phyloP scores from a whole-genome alignment of 768 basidiomycete genomes.

The Epithele typhae region DNA sequence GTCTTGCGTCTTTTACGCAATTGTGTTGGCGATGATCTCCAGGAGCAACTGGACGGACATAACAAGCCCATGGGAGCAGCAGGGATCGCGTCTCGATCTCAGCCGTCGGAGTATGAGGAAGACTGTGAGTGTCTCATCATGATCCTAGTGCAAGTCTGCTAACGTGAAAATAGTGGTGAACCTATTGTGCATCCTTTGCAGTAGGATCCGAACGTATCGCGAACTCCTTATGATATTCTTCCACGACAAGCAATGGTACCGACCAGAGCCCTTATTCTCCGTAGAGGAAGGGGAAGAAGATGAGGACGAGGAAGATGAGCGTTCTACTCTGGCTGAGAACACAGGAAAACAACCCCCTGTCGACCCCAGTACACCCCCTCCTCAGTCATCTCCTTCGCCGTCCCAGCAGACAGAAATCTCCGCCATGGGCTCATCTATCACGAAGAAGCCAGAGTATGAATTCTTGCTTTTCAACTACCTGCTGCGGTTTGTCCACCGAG shows the following conservation, averaged over 20 bases:
- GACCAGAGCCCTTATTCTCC: slow-evolving; percentile 67
- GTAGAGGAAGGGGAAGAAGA: slow-evolving; percentile 76
- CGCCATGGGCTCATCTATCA: slow-evolving; percentile 34
- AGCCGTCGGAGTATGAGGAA: slow-evolving; percentile 86
- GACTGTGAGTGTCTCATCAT: slow-evolving; percentile 55
- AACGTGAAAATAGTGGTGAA: slow-evolving; percentile 66
- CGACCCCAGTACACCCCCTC: slow-evolving; percentile 11
- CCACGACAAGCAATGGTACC: slow-evolving; percentile 88
- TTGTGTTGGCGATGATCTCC: slow-evolving; percentile 89
- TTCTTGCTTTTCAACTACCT: slow-evolving; percentile 95
- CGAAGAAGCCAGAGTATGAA: slow-evolving; percentile 84
- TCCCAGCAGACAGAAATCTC: slow-evolving; percentile 58
- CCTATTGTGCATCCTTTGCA: slow-evolving; percentile 87
- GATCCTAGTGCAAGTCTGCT: not conserved
- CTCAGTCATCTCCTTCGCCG: slow-evolving; percentile 52
- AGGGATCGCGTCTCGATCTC: slow-evolving; percentile 55
- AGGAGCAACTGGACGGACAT: slow-evolving; percentile 80
- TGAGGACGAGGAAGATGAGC: slow-evolving; percentile 47
- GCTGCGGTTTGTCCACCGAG: slow-evolving; percentile 90
- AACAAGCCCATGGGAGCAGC: slow-evolving; percentile 82
- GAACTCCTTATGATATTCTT: slow-evolving; percentile 97
- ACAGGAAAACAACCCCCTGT: slow-evolving; percentile 5
- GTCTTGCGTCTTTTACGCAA: slow-evolving; percentile 79
- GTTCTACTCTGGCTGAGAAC: slow-evolving; percentile 15
- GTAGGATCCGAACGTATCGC: slow-evolving; percentile 82